Percentiles rank a stretch among this genome's conserved stretches.
These are phyloP conservation scores for Glaciozyma martinii DNA, from an alignment of 768 basidiomycete genomes.

Conservation along the genomic window DNA sequence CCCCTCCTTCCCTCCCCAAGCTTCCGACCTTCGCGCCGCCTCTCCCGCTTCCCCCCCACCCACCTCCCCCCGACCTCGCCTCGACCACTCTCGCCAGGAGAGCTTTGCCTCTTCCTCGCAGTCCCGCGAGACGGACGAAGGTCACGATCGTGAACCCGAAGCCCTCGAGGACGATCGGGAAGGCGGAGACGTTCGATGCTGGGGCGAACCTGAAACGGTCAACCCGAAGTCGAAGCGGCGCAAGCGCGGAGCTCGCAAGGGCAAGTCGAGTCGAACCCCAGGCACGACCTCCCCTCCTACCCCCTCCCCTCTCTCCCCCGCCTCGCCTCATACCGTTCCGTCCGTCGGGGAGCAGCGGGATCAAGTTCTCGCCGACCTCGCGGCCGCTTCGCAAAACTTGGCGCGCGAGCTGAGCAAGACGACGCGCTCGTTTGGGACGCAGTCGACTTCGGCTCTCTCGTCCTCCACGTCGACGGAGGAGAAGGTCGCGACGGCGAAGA, in stretches of 20 bases:
- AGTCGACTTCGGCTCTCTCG: constrained; percentile 15
- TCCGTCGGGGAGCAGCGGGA: constrained; percentile 7
- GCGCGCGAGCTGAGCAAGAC: constrained; percentile 33
- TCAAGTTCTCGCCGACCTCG: constrained; percentile 22
- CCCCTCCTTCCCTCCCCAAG: constrained; percentile 19
- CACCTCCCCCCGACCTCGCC: background rate
- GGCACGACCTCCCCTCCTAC: constrained; percentile 1
- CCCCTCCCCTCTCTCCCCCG: background rate
- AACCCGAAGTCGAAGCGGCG: constrained; percentile 17
- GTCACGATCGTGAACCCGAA: background rate
- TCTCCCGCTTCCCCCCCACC: background rate
- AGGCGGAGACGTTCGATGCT: background rate
- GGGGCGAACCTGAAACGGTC: background rate
- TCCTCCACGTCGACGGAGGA: constrained; percentile 20
- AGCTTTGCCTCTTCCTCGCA: background rate
- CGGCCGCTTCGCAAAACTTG: constrained; percentile 22
- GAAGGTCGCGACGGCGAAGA: background rate
- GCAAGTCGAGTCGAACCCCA: background rate
- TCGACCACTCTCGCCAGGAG: background rate
- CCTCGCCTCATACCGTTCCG: background rate
- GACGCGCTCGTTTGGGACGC: background rate
- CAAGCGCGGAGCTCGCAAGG: constrained; percentile 26
- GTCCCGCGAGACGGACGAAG: background rate
- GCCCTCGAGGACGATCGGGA: background rate
- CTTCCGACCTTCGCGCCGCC: background rate